Evolutionary conservation across 192 early-diverging fungal genomes (phyloP).

Genomic region (Linnemannia exigua): DNA sequence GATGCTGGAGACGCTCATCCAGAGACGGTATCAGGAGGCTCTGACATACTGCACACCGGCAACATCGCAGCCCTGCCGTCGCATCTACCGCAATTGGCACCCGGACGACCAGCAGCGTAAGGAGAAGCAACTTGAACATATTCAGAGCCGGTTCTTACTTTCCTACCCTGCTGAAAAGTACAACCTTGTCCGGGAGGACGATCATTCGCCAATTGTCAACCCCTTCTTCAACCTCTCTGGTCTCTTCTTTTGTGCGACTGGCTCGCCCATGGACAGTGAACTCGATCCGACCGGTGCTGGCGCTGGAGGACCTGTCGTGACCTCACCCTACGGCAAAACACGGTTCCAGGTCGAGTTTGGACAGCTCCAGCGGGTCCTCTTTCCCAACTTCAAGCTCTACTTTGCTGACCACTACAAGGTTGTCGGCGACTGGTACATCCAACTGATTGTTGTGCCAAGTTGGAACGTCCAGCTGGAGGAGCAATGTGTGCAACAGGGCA

Average conservation of each 20-base stretch:
- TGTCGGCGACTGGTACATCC: constrained; percentile 56
- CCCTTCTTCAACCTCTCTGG: constrained; percentile 53
- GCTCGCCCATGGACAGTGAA: constrained; percentile 41
- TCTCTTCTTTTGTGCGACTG: constrained; percentile 53
- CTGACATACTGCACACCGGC: constrained; percentile 47
- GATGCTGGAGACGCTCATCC: constrained; percentile 43
- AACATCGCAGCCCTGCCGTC: constrained; percentile 50
- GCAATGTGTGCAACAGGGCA: constrained; percentile 46
- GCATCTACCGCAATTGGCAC: constrained; percentile 58
- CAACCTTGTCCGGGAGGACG: constrained; percentile 54
- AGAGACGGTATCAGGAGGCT: constrained; percentile 47
- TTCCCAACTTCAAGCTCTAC: constrained; percentile 52
- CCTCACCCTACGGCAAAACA: constrained; percentile 50
- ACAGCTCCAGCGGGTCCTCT: constrained; percentile 43
- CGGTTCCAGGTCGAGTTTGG: constrained; percentile 57
- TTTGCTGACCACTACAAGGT: constrained; percentile 56
- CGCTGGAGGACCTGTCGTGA: constrained; percentile 49
- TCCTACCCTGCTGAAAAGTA: constrained; percentile 58
- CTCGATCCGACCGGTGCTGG: constrained; percentile 48
- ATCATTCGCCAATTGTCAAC: constrained; percentile 52
- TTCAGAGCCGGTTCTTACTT: constrained; percentile 50
- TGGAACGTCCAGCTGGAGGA: constrained; percentile 51
- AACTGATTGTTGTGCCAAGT: constrained; percentile 52
- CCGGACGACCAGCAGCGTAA: constrained; percentile 52
- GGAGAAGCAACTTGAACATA: constrained; percentile 50